A percentile compares a stretch with the other conserved stretches of the same genome.
Evolutionary conservation across 345 rosid genomes (phyloP).

Genomic region (Eucalyptus pauciflora): DNA sequence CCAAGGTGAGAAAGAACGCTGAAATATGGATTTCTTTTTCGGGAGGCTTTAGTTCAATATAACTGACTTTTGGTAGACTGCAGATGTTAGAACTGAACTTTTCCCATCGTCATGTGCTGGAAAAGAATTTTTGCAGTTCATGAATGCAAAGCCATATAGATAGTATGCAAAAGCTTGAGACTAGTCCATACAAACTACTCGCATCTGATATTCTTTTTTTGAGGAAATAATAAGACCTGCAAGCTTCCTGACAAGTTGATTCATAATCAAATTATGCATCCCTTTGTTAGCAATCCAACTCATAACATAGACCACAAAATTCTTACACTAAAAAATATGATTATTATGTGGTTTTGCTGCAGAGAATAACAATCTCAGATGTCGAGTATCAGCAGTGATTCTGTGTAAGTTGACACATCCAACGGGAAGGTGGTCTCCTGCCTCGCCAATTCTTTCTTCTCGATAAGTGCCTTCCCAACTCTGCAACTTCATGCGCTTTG

Average conservation of each 20-base stretch:
- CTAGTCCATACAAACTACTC: rapidly evolving
- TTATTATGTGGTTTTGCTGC: background rate
- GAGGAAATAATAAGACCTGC: background rate
- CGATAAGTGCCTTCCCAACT: background rate
- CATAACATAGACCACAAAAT: background rate
- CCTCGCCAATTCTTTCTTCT: too few relatives aligned
- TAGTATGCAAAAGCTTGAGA: background rate
- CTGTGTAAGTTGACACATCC: background rate
- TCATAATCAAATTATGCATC: background rate
- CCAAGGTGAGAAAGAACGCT: background rate
- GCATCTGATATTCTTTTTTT: background rate
- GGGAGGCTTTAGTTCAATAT: background rate
- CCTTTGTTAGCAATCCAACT: background rate
- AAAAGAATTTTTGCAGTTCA: background rate
- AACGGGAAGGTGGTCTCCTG: background rate
- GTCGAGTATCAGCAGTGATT: rapidly evolving
- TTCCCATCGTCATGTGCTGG: too few relatives aligned
- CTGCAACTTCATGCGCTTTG: background rate
- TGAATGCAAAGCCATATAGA: background rate
- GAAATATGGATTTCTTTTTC: background rate
- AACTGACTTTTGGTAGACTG: background rate
- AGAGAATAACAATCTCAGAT: background rate
- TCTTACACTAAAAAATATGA: background rate
- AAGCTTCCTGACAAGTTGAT: background rate
- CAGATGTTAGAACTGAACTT: background rate